Evolutionary conservation across 129 eudicot genomes (phyloP), one percentile per base, ranked within the genome.

Genomic region (Ambrosia trifida): DNA sequence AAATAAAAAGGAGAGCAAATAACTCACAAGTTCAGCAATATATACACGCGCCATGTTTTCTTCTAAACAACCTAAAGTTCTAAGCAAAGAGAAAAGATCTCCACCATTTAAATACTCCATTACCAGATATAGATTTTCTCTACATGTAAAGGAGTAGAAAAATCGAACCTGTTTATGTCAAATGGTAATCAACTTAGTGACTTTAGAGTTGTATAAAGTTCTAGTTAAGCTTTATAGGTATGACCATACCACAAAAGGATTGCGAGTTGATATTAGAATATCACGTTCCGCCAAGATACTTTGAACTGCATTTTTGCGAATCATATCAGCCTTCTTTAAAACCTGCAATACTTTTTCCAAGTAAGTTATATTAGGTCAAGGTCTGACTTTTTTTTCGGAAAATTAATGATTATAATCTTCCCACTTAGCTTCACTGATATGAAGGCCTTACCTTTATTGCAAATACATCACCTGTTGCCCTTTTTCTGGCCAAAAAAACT

Each of bases 71-170:
- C 99, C 99, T 19, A 95, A 85, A 84, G 80, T 88, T 86, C 79
- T 88, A 73, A 95, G 72, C 79, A 95, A 78, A 76, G 99, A 95
- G 80, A 83, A 95, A 72, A 95, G 95, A 79, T 95, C 99, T 69
- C 99, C 99, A 78, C 99, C 99, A 75, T 95, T 95, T 18, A 95
- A 65, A 74, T 87, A 95, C 80, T 94, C 99, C 99, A 95, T 95
- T 17, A 95, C 99, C 73, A 95, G 72, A 76, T 95, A 95, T 20
- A 95, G 91, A 80, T 95, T 95, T 77, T 95, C 99, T 84, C 88
- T 90, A 75, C 99, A 95, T 19, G 99, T 95, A 88, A 95, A 95
- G 31, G 99, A 90, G 83, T 95, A 95, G 81, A 87, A 95, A 82
- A 95, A 95, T 2, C 99, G 83, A 72, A 95, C 99, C 99, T 95